phyloP scores from a whole-genome alignment of 2,329 filamentous ascomycete genomes.

The Venturia asperata region DNA sequence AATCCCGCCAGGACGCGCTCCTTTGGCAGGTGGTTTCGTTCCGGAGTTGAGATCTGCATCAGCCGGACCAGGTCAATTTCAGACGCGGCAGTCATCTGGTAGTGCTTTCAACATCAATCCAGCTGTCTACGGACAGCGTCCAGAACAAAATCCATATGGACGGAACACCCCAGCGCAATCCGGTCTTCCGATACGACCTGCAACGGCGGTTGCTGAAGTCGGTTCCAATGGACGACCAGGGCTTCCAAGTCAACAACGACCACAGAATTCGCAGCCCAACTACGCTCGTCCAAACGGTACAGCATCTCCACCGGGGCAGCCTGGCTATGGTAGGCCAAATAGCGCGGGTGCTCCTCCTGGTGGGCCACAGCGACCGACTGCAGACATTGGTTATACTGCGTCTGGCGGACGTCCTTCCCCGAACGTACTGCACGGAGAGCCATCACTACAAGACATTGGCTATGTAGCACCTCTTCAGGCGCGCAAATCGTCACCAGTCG shows the following conservation, averaged over 20 bases:
- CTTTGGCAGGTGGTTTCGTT: conserved; percentile 32
- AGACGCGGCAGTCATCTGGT: conserved; percentile 43
- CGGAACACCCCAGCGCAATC: background rate
- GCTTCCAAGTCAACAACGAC: conserved; percentile 2
- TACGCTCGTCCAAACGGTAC: background rate
- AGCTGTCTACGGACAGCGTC: conserved; percentile 33
- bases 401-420: conserved; percentile 14
- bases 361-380: background rate
- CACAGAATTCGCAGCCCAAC: background rate
- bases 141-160: conserved; percentile 7
- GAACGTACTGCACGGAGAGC: background rate
- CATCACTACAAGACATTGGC: conserved; percentile 17
- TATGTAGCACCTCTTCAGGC: conserved; percentile 18
- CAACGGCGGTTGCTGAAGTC: conserved; percentile 12
- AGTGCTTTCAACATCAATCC: conserved; percentile 46
- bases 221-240: background rate
- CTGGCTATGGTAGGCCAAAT: conserved; percentile 6
- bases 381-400: conserved; percentile 11
- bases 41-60: conserved; percentile 45
- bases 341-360: background rate
- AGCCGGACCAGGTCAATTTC: conserved; percentile 43
- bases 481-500: conserved; percentile 1
- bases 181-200: conserved; percentile 13
- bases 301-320: background rate
- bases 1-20: conserved; percentile 23